A percentile compares a stretch with the other conserved stretches of the same genome.
These are phyloP conservation scores for Fraxinus platypoda DNA, from an alignment of 305 asterid genomes.

Conservation along the genomic window DNA sequence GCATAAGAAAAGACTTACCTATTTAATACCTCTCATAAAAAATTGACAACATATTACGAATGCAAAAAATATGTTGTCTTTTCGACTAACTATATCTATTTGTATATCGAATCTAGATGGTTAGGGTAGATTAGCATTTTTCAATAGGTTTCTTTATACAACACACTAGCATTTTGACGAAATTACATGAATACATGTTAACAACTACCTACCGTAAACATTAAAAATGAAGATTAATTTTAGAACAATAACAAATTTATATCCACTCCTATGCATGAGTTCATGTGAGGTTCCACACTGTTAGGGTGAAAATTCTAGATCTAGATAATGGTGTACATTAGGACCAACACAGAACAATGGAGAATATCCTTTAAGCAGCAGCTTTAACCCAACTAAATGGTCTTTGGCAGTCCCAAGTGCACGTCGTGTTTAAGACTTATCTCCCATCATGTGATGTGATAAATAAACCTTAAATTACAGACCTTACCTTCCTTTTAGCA, in stretches of 20 bases:
- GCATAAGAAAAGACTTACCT: not conserved
- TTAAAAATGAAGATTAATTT: not conserved
- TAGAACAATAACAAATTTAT: not conserved
- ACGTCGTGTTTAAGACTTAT: not conserved
- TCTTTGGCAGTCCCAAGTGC: not conserved
- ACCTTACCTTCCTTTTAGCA: not conserved
- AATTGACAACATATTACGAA: conserved; percentile 10
- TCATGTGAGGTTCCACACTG: not conserved
- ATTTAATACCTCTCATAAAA: not conserved
- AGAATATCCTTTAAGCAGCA: not conserved
- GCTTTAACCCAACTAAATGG: not conserved
- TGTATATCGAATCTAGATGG: conserved; percentile 4
- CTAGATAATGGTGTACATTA: not conserved
- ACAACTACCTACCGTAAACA: not conserved
- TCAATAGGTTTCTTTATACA: not conserved
- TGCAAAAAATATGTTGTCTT: not conserved
- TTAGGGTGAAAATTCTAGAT: not conserved
- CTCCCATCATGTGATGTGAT: not conserved
- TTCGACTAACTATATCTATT: conserved; percentile 4
- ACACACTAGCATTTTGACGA: not conserved
- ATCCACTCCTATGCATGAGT: not conserved
- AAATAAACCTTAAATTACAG: not conserved
- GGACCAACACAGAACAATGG: not conserved
- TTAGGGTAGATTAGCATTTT: not conserved
- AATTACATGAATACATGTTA: not conserved